Conservation (phyloP, 495 filamentous ascomycete species). For the Xylaria cubensis region DNA sequence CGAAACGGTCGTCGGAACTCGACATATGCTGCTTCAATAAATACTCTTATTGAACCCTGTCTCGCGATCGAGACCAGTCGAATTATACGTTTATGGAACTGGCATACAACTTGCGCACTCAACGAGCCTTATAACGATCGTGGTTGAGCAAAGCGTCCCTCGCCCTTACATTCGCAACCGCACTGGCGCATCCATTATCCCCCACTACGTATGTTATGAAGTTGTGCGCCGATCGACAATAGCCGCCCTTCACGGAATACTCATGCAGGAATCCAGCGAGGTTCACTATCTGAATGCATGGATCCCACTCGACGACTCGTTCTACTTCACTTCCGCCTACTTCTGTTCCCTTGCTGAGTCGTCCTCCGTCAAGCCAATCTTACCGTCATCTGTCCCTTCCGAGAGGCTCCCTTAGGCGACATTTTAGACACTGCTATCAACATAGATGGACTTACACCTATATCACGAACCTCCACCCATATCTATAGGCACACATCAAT, state of each 20-base stretch:
- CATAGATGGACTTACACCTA: constrained; percentile 78
- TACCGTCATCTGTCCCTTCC: neutral
- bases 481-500: constrained; percentile 21
- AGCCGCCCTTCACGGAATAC: neutral
- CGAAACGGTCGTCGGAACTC: neutral
- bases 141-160: neutral
- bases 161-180: neutral
- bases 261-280: constrained; percentile 12
- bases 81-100: constrained; percentile 9
- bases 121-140: neutral
- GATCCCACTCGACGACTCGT: constrained; percentile 22
- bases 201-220: neutral
- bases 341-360: constrained; percentile 1
- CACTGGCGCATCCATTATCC: neutral
- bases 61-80: neutral
- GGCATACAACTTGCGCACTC: constrained; percentile 1
- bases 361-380: neutral
- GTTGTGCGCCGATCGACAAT: constrained; percentile 1
- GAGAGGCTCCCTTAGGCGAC: neutral
- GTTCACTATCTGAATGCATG: constrained; percentile 19
- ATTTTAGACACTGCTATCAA: constrained; percentile 43
- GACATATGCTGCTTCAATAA: neutral
- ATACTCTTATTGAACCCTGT: neutral
- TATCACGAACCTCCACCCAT: constrained; percentile 10
- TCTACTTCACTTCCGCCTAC: neutral